A percentile compares a stretch with the other conserved stretches of the same genome.
These are phyloP conservation scores for Mycena chlorophos DNA, from an alignment of 768 basidiomycete genomes.

Conservation along the genomic window DNA sequence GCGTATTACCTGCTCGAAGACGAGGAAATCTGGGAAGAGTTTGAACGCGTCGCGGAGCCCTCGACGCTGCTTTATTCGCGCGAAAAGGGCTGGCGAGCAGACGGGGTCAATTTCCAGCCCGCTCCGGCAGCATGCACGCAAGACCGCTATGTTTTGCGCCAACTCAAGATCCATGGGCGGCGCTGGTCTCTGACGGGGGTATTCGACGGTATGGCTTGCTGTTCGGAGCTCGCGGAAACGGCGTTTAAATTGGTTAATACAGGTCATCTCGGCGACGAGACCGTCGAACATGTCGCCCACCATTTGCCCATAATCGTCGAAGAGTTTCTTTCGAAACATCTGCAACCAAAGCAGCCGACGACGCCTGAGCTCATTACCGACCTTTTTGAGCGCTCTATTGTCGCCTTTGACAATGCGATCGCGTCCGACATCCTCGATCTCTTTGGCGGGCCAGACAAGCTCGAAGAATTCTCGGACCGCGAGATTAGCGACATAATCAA, in stretches of 20 bases:
- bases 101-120: constrained; percentile 69
- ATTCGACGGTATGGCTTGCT: constrained; percentile 53
- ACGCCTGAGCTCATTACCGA: constrained; percentile 54
- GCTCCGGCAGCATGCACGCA: constrained; percentile 55
- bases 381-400: constrained; percentile 57
- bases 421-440: constrained; percentile 63
- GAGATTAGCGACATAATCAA: constrained; percentile 63
- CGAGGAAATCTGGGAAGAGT: constrained; percentile 53
- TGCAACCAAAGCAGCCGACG: constrained; percentile 39
- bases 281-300: constrained; percentile 66
- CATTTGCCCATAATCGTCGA: constrained; percentile 69
- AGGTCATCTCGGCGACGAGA: constrained; percentile 72
- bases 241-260: constrained; percentile 9
- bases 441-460: constrained; percentile 56
- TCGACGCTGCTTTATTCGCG: constrained; percentile 43
- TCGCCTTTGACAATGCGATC: constrained; percentile 66
- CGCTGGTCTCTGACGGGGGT: constrained; percentile 69
- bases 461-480: constrained; percentile 53
- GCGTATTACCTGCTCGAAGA: constrained; percentile 53
- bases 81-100: constrained; percentile 41
- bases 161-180: constrained; percentile 54
- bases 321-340: constrained; percentile 52
- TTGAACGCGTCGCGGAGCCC: constrained; percentile 52
- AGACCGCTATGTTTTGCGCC: constrained; percentile 62
- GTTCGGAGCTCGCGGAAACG: constrained; percentile 10